Percentiles rank a stretch among this genome's conserved stretches.
Evolutionary conservation across 805 yeast species (phyloP).

Genomic region (Kluyveromyces aestuarii): DNA sequence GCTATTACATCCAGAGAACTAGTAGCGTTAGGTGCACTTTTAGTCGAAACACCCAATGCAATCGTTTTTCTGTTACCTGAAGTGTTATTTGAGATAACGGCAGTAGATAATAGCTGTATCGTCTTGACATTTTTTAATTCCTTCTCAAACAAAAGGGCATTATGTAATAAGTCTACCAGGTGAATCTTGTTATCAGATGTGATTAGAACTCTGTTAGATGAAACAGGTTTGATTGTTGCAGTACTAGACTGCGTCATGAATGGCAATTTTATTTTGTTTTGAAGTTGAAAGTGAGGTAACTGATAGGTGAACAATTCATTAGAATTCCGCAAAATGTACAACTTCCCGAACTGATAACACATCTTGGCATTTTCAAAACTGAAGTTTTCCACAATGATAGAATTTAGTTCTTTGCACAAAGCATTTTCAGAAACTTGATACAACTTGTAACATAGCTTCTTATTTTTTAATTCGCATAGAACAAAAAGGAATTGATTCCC

Average conservation of each 20-base stretch:
- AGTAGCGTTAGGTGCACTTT: constrained; percentile 18
- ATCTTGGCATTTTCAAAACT: constrained; percentile 11
- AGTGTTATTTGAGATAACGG: constrained; percentile 10
- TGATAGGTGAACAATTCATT: constrained; percentile 13
- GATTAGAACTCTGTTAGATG: constrained; percentile 22
- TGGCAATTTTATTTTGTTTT: constrained; percentile 17
- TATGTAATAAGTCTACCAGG: constrained; percentile 22
- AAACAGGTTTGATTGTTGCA: constrained; percentile 20
- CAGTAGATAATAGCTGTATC: constrained; percentile 21
- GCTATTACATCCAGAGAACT: constrained; percentile 26
- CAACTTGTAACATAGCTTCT: constrained; percentile 18
- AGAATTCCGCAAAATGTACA: constrained; percentile 14
- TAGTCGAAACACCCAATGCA: constrained; percentile 25
- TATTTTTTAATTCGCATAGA: constrained; percentile 14
- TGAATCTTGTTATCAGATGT: constrained; percentile 22
- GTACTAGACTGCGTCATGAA: constrained; percentile 10
- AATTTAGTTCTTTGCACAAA: constrained; percentile 17
- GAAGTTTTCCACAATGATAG: constrained; percentile 19
- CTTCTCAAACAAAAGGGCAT: constrained; percentile 18
- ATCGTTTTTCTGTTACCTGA: constrained; percentile 15
- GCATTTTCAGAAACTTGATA: constrained; percentile 12
- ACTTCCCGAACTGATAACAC: constrained; percentile 22
- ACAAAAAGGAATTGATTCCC: constrained; percentile 11
- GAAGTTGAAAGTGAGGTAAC: constrained; percentile 20
- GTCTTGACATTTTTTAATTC: constrained; percentile 21